Conservation (phyloP, 371 early-diverging fungal genomes). For the Apophysomyces variabilis region DNA sequence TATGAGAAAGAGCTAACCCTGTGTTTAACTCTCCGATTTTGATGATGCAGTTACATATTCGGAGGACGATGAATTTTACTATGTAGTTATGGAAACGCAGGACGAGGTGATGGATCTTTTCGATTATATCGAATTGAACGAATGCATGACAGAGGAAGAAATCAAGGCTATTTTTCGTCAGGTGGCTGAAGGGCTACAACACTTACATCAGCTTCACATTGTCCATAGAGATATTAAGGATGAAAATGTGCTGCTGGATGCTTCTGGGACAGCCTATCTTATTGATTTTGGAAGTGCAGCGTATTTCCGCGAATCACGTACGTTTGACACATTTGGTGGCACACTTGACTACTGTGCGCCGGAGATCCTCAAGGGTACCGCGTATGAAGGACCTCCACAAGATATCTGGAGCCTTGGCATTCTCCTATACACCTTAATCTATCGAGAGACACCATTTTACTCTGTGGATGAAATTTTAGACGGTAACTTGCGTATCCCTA, state of each 20-base stretch:
- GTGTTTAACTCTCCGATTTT: background rate
- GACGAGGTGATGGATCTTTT: constrained; percentile 76
- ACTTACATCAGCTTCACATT: constrained; percentile 70
- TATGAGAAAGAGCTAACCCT: too few relatives aligned
- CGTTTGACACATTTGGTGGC: constrained; percentile 77
- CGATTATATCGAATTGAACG: constrained; percentile 74
- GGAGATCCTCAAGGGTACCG: constrained; percentile 70
- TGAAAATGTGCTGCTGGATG: constrained; percentile 75
- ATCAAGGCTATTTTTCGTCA: constrained; percentile 66
- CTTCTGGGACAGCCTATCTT: constrained; percentile 58
- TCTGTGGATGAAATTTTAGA: constrained; percentile 75
- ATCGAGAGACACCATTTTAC: constrained; percentile 83
- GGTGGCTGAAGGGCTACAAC: constrained; percentile 65
- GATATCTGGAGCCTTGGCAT: constrained; percentile 89
- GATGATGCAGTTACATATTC: constrained; percentile 44
- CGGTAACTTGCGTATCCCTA: constrained; percentile 64
- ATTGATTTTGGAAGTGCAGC: constrained; percentile 83
- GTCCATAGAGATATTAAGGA: constrained; percentile 85
- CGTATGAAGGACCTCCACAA: constrained; percentile 76
- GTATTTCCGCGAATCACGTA: constrained; percentile 60
- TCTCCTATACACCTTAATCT: constrained; percentile 79
- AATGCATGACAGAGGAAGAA: constrained; percentile 60
- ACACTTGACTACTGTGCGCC: constrained; percentile 80
- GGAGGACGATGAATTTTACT: constrained; percentile 72
- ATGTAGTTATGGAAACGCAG: constrained; percentile 67